These are phyloP conservation scores for Cicer chorassanicum DNA, from an alignment of 306 rosid genomes.

Conservation along the genomic window DNA sequence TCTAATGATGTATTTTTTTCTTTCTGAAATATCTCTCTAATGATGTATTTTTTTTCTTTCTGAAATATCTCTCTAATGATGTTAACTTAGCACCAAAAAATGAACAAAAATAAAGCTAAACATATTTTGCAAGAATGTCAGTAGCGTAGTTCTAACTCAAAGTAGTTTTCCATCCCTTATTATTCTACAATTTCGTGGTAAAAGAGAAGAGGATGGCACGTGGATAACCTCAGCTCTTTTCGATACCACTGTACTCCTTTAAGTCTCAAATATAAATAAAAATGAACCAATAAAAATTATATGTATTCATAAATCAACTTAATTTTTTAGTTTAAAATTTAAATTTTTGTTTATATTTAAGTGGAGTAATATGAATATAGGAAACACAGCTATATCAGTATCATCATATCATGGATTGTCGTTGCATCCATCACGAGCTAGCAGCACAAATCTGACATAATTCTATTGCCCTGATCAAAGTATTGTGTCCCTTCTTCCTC, in stretches of 20 bases:
- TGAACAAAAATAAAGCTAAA: background rate
- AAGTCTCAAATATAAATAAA: no score
- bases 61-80: background rate
- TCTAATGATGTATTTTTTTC: background rate
- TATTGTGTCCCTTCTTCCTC: background rate
- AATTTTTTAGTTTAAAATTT: no score
- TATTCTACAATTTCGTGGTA: background rate
- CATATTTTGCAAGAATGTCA: background rate
- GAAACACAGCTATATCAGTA: constrained; percentile 7
- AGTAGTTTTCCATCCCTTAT: background rate
- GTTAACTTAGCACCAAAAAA: background rate
- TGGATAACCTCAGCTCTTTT: background rate
- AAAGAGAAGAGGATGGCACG: background rate
- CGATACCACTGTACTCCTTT: background rate
- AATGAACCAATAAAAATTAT: no score
- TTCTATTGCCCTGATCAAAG: background rate
- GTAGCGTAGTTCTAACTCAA: constrained; percentile 15
- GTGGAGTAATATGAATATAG: background rate
- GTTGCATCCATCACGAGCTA: constrained; percentile 14
- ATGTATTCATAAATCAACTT: no score
- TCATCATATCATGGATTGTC: constrained; percentile 18
- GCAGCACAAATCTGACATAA: background rate
- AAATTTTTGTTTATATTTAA: no score
- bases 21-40: background rate
- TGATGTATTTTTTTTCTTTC: background rate